Conservation (phyloP, 331 rosid genomes). For the Pyracantha coccinea region DNA sequence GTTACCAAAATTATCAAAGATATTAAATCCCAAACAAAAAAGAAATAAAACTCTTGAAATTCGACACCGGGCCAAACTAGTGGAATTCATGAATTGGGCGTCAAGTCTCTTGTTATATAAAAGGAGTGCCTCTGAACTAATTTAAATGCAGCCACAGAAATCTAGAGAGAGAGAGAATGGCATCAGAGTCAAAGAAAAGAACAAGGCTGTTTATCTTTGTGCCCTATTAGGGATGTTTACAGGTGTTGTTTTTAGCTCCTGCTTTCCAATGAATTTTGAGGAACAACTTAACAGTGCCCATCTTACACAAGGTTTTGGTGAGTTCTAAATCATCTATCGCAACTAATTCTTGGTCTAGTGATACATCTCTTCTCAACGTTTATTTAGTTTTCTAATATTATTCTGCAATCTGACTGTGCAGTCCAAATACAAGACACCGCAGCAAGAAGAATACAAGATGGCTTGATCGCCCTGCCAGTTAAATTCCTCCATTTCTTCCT, state of each 20-base stretch:
- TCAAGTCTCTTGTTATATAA: neutral
- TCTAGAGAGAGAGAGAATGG: neutral
- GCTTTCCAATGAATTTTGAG: neutral
- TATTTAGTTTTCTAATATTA: neutral
- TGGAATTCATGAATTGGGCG: neutral
- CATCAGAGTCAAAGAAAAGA: neutral
- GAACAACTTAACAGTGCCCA: neutral
- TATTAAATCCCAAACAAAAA: too few species aligned
- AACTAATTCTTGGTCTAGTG: neutral
- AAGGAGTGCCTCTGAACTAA: neutral
- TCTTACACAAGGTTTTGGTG: neutral
- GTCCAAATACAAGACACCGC: neutral
- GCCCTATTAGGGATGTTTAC: constrained; percentile 13
- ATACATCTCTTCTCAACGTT: neutral
- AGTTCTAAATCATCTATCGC: neutral
- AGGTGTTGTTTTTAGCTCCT: constrained; percentile 3
- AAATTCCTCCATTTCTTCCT: constrained; percentile 24
- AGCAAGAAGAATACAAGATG: constrained; percentile 4
- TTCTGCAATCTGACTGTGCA: neutral
- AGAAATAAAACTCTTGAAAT: too few species aligned
- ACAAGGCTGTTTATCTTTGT: neutral
- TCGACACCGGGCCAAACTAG: too few species aligned
- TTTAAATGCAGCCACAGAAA: too few species aligned
- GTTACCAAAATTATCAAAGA: too few species aligned
- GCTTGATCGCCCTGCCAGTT: constrained; percentile 3